These are phyloP conservation scores for Colletotrichum sp. DNA, from an alignment of 2,329 filamentous ascomycete species.

Conservation along the genomic window DNA sequence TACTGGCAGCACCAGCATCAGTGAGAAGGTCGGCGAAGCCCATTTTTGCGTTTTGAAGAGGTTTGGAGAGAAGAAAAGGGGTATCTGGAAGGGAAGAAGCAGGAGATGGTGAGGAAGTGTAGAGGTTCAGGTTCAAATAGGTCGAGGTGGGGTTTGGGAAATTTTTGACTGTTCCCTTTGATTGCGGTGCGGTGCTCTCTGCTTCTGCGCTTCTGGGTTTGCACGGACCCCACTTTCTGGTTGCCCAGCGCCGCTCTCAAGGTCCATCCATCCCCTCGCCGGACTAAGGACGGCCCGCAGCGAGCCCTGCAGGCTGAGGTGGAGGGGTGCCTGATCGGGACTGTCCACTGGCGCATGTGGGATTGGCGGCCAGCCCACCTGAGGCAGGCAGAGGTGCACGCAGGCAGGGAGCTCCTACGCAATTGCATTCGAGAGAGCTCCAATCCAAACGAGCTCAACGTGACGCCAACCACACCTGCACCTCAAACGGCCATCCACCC, in stretches of 20 bases:
- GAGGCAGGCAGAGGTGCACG: not conserved
- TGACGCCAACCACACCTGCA: constrained; percentile 3
- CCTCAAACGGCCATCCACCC: not conserved
- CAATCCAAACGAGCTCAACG: constrained; percentile 5
- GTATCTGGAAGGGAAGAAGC: constrained; percentile 28
- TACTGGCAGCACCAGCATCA: constrained; percentile 64
- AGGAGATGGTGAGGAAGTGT: constrained; percentile 26
- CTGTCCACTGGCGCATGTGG: not conserved
- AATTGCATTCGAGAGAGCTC: constrained; percentile 18
- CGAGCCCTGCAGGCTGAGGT: not conserved
- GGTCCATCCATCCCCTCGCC: not conserved
- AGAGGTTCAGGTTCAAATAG: constrained; percentile 23
- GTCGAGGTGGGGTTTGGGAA: constrained; percentile 45
- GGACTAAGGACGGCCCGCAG: constrained; percentile 25
- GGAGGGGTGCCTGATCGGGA: not conserved
- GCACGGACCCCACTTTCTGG: constrained; percentile 20
- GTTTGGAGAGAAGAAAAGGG: constrained; percentile 28
- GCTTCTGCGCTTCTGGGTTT: not conserved
- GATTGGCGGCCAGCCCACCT: not conserved
- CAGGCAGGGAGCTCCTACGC: constrained; percentile 22
- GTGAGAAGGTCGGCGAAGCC: constrained; percentile 73
- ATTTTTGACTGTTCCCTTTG: constrained; percentile 35
- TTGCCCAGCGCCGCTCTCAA: constrained; percentile 4
- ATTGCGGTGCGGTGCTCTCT: constrained; percentile 23
- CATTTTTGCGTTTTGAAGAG: constrained; percentile 54